phyloP scores from a whole-genome alignment of 2,329 filamentous ascomycete genomes.

The Fusarium hainanense region DNA sequence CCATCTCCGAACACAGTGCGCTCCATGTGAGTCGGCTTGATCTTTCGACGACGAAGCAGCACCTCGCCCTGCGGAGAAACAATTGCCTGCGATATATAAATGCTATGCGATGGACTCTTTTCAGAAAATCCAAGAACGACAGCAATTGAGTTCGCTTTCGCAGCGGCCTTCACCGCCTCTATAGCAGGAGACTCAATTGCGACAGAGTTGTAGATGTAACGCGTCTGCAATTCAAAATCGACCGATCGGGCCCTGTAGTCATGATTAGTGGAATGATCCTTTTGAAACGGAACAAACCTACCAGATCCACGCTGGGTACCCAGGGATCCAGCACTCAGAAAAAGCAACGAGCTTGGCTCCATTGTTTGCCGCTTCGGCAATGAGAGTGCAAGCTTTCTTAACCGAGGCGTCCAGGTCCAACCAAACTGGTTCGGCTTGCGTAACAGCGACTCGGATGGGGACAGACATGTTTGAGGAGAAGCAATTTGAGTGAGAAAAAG shows the following conservation, averaged over 20 bases:
- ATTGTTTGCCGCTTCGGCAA: constrained; percentile 48
- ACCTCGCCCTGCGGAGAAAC: constrained; percentile 56
- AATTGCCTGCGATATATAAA: constrained; percentile 61
- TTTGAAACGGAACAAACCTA: constrained; percentile 15
- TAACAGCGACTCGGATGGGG: constrained; percentile 40
- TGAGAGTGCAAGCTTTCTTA: constrained; percentile 41
- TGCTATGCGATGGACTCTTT: constrained; percentile 46
- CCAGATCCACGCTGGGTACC: constrained; percentile 61
- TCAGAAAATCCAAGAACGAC: constrained; percentile 59
- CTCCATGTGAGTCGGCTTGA: constrained; percentile 66
- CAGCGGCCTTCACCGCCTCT: constrained; percentile 49
- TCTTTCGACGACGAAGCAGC: constrained; percentile 56
- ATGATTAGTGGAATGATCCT: neutral
- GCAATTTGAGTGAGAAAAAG: neutral
- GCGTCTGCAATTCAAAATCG: constrained; percentile 40
- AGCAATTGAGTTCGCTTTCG: constrained; percentile 52
- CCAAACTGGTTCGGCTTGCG: constrained; percentile 45
- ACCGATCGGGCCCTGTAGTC: constrained; percentile 35
- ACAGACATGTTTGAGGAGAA: constrained; percentile 10
- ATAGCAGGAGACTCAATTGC: constrained; percentile 55
- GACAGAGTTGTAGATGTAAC: constrained; percentile 56
- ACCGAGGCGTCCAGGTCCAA: constrained; percentile 40
- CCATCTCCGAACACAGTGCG: constrained; percentile 62
- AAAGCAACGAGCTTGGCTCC: constrained; percentile 67
- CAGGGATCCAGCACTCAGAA: constrained; percentile 64